Evolutionary conservation across 345 rosid species (phyloP).

Genomic region (Ceriops decandra): DNA sequence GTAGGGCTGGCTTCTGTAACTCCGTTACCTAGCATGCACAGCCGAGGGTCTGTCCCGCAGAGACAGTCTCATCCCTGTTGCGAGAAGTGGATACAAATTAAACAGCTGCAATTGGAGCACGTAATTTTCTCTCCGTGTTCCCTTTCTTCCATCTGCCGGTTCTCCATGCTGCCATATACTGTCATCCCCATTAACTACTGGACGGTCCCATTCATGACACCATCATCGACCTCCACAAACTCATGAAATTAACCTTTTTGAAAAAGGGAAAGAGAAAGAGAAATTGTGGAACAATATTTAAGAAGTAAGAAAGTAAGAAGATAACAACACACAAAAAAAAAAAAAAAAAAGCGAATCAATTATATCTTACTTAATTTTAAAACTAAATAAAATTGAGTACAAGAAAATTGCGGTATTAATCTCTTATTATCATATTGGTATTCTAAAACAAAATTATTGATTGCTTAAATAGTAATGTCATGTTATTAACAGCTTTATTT

Average conservation of each 20-base stretch:
- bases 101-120: constrained; percentile 57
- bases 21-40: constrained; percentile 15
- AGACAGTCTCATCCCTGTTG: constrained; percentile 42
- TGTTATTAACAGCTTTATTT: too few species aligned
- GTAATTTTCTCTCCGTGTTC: constrained; percentile 36
- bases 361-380: not conserved
- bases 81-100: constrained; percentile 43
- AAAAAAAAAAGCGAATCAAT: not conserved
- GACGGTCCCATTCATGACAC: constrained; percentile 45
- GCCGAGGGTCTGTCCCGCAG: constrained; percentile 35
- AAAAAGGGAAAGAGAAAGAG: not conserved
- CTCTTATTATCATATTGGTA: too few species aligned
- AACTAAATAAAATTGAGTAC: too few species aligned
- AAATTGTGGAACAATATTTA: not conserved
- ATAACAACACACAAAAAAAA: not conserved
- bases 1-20: constrained; percentile 16
- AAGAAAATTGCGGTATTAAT: too few species aligned
- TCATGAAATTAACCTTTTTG: constrained; percentile 20
- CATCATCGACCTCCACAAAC: constrained; percentile 20
- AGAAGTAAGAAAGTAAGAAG: not conserved
- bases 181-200: constrained; percentile 15
- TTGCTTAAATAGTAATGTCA: too few species aligned
- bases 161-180: constrained; percentile 21
- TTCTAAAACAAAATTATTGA: too few species aligned
- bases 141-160: constrained; percentile 57